Evolutionary conservation across 2,329 filamentous ascomycete genomes (phyloP), one percentile per base, ranked within the genome.

Genomic region (Davidsoniella neocaledoniae): DNA sequence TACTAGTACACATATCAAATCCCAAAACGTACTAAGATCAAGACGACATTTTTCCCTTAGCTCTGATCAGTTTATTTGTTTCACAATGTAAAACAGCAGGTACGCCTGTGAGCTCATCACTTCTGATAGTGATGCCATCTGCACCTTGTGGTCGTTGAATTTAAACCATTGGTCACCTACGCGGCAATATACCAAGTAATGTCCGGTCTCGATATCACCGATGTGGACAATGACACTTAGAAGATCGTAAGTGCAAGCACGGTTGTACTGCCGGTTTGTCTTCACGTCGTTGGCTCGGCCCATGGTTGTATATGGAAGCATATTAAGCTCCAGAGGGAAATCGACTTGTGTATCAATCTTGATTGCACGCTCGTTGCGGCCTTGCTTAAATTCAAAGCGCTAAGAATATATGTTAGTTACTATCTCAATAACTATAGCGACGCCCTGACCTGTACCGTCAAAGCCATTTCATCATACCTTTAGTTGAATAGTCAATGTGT

Each of bases 121-220:
- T 53, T 95, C 86, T 4, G 83, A 83, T 60, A 91, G 82, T 43
- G 77, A 78, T 2, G 86, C 90, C 50, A 88, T 61, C 54, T 88
- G 85, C 21, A 96, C 90, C 62, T 86, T 87, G 62, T 91, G 88
- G 61, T 96, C 90, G 60, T 96, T 93, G 65, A 95, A 95, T 50
- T 85, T 79, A 63, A 94, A 94, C 90, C 90, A 96, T 74, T 83
- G 77, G 50, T 85, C 82, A 4, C 81, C 83, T 53, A 90, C 82
- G 43, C 86, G 72, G 53, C 84, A 87, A 62, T 93, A 95, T n/a
- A 82, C 85, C 51, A 88, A 79, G 60, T 94, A 95, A 61, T 95
- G 87, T 14, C 88, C 90, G 1, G 86, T 87, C 58, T 95, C 87
- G 51, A 95, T 83, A 63, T 90, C 86, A 47, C 90, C 90, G 53